These are phyloP conservation scores for Sodiomyces alkalinus DNA, from an alignment of 2,329 filamentous ascomycete genomes.

Conservation along the genomic window DNA sequence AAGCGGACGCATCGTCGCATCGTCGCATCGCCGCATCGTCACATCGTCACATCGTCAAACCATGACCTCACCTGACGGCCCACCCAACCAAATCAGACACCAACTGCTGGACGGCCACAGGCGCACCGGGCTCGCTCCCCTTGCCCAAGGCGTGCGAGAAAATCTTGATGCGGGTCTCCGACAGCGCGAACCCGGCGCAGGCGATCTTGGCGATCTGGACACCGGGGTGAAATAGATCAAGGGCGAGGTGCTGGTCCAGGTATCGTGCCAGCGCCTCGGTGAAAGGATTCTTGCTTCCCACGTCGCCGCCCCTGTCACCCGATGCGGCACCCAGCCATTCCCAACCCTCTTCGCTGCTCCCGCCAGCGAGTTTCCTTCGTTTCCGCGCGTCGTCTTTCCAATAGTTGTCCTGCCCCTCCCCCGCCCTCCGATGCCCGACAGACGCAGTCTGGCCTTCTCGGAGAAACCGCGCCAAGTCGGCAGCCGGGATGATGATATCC, in stretches of 20 bases:
- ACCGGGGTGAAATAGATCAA: constrained; percentile 40
- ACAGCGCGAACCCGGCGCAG: constrained; percentile 39
- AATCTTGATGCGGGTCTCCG: constrained; percentile 36
- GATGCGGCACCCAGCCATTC: constrained; percentile 22
- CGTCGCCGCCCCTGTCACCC: constrained; percentile 5
- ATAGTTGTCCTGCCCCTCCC: constrained; percentile 3
- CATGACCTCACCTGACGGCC: background rate
- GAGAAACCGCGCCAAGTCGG: constrained; percentile 31
- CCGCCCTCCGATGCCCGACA: constrained; percentile 5
- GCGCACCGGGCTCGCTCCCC: background rate
- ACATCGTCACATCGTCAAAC: background rate
- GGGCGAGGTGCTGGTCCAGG: constrained; percentile 33
- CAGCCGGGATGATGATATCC: constrained; percentile 34
- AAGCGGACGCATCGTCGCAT: background rate
- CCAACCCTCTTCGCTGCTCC: constrained; percentile 36
- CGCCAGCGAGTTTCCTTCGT: constrained; percentile 29
- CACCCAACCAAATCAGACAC: constrained; percentile 3
- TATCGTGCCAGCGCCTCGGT: constrained; percentile 34
- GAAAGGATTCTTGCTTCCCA: constrained; percentile 24
- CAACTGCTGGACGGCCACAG: constrained; percentile 2
- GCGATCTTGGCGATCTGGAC: constrained; percentile 37
- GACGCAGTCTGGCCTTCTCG: constrained; percentile 18
- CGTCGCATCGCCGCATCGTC: too few relatives aligned
- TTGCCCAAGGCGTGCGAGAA: constrained; percentile 10
- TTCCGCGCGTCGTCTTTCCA: constrained; percentile 20